Base-by-base conservation (phyloP, 805 yeast genomes). In the Pichia eremophila region DNA sequence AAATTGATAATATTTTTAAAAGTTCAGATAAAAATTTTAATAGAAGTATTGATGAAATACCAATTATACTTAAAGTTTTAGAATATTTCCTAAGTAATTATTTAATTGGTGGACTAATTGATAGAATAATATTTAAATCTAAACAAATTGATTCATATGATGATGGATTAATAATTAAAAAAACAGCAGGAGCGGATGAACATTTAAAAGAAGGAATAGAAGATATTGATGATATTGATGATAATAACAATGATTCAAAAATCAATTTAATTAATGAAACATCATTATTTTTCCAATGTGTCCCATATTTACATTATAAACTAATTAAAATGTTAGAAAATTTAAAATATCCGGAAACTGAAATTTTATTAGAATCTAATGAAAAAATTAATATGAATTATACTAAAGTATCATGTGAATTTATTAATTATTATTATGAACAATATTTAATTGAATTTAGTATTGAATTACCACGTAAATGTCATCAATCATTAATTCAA, bases 71-170 rank as follows among this genome's bases (percentile, higher is more conserved):
- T 29, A 66, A 65, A 47, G 46, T 65, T 9, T 34, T 64, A 17
- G 70, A 66, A 45, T 62, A 67, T 17, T 64, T 66, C 42, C 42
- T 66, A 39, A 61, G 67, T 44, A 65, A 59, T 51, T 63, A 67
- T 42, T 48, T 68, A 31, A 57, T 67, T 28, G 66, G 69, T 8
- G 68, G 65, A 15, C 53, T 68, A 40, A 46, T 60, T 17, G 70
- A 68, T 39, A 58, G 57, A 17, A 46, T 66, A 25, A 57, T 67
- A 9, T 32, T 47, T 0, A 56, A 54, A 36, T 61, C 75, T 2
- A 64, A 64, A 9, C 64, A 64, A 7, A 61, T 77, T 14, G 61
- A 54, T 25, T 64, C 49, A 17, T 40, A 44, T 58, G 8, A 54
- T 17, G 46, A 52, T 36, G 12, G 10, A 17, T 11, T 31, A 14